phyloP scores from a whole-genome alignment of 73 alveolate genomes.

The Paramecium sexaurelia region DNA sequence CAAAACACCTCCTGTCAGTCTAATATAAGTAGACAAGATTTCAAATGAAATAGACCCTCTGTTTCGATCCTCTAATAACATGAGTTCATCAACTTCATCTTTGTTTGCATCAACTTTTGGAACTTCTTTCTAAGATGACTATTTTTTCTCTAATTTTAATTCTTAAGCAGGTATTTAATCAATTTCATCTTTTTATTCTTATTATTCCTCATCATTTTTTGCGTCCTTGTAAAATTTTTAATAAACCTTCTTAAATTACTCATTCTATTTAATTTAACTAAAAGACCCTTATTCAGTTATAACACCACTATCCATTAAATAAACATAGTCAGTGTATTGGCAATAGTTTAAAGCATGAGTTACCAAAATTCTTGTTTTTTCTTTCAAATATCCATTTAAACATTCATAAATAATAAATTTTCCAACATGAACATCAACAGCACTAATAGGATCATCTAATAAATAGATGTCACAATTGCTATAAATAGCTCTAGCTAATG shows the following conservation, averaged over 20 bases:
- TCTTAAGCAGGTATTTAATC: neutral
- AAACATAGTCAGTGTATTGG: slow-evolving; percentile 44
- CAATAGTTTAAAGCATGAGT: slow-evolving; percentile 62
- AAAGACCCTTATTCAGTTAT: slow-evolving; percentile 41
- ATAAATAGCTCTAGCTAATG: slow-evolving; percentile 94
- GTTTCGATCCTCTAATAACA: slow-evolving; percentile 70
- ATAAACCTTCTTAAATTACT: slow-evolving; percentile 29
- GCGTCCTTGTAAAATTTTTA: slow-evolving; percentile 34
- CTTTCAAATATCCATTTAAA: slow-evolving; percentile 21
- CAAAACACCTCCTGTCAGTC: slow-evolving; percentile 39
- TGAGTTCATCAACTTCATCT: slow-evolving; percentile 55
- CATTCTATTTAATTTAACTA: neutral
- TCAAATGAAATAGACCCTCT: slow-evolving; percentile 60
- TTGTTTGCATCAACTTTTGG: neutral
- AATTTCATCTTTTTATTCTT: neutral
- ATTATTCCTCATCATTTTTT: neutral
- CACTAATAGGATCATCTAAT: slow-evolving; percentile 78
- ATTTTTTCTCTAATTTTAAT: neutral
- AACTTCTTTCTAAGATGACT: neutral
- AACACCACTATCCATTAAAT: slow-evolving; percentile 27
- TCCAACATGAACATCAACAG: slow-evolving; percentile 63
- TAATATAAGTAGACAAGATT: slow-evolving; percentile 43
- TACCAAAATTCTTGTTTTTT: slow-evolving; percentile 14
- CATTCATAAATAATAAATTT: slow-evolving; percentile 49
- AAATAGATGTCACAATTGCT: slow-evolving; percentile 77